Evolutionary conservation across 1,139 yeast genomes (phyloP), one percentile per base, ranked within the genome.

Genomic region (Suhomyces choctaworum): DNA sequence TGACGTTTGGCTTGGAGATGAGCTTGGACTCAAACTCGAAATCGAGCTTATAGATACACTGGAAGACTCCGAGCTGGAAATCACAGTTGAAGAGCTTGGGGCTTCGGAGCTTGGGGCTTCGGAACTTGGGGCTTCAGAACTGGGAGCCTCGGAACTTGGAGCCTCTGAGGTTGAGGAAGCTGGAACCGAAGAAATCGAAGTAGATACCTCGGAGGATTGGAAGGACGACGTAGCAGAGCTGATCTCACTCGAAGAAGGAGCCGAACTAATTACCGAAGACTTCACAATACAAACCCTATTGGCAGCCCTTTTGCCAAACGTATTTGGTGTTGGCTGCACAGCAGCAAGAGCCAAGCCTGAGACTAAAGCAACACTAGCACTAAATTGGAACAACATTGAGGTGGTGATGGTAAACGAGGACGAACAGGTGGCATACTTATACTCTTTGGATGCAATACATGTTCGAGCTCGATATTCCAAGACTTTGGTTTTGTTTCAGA

Each of bases 371-470:
- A 29, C 5, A 13, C 5, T 14, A 11, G 21, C 13, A 15, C 19
- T n/a, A 29, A 29, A 9, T 8, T 22, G 7, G 21, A 29, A 15
- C 19, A 29, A 29, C 31, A 29, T 29, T n/a, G n/a, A n/a, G n/a
- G n/a, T n/a, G n/a, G n/a, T n/a, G n/a, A n/a, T n/a, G n/a, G n/a
- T n/a, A n/a, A n/a, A n/a, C n/a, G n/a, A n/a, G n/a, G n/a, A n/a
- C n/a, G n/a, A n/a, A n/a, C n/a, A n/a, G n/a, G n/a, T n/a, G n/a
- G n/a, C n/a, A n/a, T n/a, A n/a, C n/a, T n/a, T n/a, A n/a, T n/a
- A n/a, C n/a, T n/a, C n/a, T n/a, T n/a, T n/a, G n/a, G n/a, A n/a
- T n/a, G n/a, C n/a, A n/a, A n/a, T n/a, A n/a, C n/a, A n/a, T n/a
- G n/a, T n/a, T n/a, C n/a, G n/a, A n/a, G n/a, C n/a, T n/a, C n/a